These are phyloP conservation scores for Neurospora sp. DNA, from an alignment of 495 filamentous ascomycete genomes.

Conservation along the genomic window DNA sequence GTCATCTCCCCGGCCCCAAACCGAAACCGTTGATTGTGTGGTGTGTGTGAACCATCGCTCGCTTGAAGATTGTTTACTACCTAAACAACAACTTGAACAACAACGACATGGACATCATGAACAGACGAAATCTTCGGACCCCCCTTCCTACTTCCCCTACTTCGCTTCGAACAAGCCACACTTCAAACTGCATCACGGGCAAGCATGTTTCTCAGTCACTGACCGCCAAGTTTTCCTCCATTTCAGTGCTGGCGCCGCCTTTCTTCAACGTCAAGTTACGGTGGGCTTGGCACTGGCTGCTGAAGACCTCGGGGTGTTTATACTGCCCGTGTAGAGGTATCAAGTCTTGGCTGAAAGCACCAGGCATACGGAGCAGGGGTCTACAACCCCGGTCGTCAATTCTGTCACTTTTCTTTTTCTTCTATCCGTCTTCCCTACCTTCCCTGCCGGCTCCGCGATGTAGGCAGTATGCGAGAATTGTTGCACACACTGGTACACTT, in stretches of 20 bases:
- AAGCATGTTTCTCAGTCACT: background rate
- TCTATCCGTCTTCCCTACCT: slow-evolving; percentile 8
- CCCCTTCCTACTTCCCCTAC: background rate
- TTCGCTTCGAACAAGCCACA: background rate
- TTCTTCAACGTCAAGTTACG: background rate
- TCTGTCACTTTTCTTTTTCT: slow-evolving; percentile 8
- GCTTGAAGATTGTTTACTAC: background rate
- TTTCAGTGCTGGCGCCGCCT: background rate
- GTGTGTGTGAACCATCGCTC: background rate
- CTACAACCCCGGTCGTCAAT: background rate
- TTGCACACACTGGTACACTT: background rate
- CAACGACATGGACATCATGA: background rate
- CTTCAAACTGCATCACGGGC: background rate
- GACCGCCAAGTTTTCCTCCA: background rate
- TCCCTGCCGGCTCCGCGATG: background rate
- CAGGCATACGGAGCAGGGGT: background rate
- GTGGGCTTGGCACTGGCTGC: background rate
- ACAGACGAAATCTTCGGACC: background rate
- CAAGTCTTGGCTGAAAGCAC: background rate
- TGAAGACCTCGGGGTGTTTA: background rate
- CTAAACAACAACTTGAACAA: background rate
- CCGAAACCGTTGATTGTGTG: background rate
- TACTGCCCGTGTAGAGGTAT: background rate
- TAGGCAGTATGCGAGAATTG: background rate
- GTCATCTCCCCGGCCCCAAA: background rate